phyloP scores from a whole-genome alignment of 805 yeast genomes.

The Saccharomycopsis fermentans region DNA sequence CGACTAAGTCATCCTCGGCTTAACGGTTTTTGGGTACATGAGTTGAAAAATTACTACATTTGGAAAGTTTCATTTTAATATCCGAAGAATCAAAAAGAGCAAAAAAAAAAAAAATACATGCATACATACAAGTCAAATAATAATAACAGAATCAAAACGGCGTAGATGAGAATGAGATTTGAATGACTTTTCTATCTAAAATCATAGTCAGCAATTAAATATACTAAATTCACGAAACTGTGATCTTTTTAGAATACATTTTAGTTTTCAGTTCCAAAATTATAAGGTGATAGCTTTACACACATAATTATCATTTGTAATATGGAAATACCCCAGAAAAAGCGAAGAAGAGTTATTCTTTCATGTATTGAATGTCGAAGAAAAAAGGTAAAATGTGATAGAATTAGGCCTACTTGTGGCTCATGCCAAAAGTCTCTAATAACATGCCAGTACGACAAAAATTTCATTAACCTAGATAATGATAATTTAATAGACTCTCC shows the following conservation, averaged over 20 bases:
- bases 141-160: no score
- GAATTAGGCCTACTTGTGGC: conserved; percentile 27
- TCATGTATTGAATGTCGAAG: conserved; percentile 28
- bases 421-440: conserved; percentile 3
- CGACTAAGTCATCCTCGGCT: no score
- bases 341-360: conserved; percentile 21
- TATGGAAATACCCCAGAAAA: not conserved
- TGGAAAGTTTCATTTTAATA: no score
- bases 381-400: conserved; percentile 27
- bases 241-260: not conserved
- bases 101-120: not conserved
- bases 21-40: no score
- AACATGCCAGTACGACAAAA: not conserved
- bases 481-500: not conserved
- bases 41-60: no score
- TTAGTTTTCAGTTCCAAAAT: no score
- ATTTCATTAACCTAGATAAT: not conserved
- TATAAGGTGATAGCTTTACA: no score
- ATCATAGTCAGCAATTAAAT: no score
- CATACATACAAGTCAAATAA: no score
- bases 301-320: not conserved
- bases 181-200: no score
- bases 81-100: not conserved
- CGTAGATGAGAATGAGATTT: no score
- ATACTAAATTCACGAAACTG: not conserved